Evolutionary conservation across 768 basidiomycete genomes (phyloP).

Genomic region (Macrolepiota dolichaula): DNA sequence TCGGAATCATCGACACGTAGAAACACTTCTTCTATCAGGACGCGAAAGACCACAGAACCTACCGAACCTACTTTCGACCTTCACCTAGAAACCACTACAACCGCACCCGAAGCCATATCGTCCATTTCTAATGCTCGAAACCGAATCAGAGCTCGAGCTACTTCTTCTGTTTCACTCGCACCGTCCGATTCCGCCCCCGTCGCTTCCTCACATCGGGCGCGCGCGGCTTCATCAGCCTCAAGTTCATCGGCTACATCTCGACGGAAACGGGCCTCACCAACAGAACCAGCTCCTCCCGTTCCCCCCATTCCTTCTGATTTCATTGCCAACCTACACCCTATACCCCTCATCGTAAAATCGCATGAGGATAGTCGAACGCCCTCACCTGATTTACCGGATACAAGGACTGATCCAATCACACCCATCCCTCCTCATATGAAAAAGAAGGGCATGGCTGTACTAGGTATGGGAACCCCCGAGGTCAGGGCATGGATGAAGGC

Average conservation of each 20-base stretch:
- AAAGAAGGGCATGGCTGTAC: slow-evolving; percentile 21
- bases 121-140: slow-evolving; percentile 12
- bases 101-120: slow-evolving; percentile 16
- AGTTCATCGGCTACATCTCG: slow-evolving; percentile 16
- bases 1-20: slow-evolving; percentile 22
- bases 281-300: slow-evolving; percentile 17
- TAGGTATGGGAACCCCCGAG: slow-evolving; percentile 48
- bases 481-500: slow-evolving; percentile 48
- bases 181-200: slow-evolving; percentile 15
- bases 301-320: slow-evolving; percentile 3
- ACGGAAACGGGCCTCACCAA: not conserved
- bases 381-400: slow-evolving; percentile 39
- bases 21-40: slow-evolving; percentile 12
- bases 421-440: slow-evolving; percentile 27
- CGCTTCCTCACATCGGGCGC: slow-evolving; percentile 3
- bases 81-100: slow-evolving; percentile 13
- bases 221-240: slow-evolving; percentile 11
- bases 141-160: slow-evolving; percentile 20
- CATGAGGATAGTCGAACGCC: slow-evolving; percentile 28
- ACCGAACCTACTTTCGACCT: slow-evolving; percentile 6
- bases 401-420: slow-evolving; percentile 28
- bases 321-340: not conserved
- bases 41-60: slow-evolving; percentile 17
- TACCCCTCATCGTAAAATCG: not conserved
- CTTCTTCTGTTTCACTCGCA: slow-evolving; percentile 26